Percentiles rank a stretch among this genome's conserved stretches.
Conservation (phyloP, 139 green algal genomes). For the Mesotaenium endlicherianum region DNA sequence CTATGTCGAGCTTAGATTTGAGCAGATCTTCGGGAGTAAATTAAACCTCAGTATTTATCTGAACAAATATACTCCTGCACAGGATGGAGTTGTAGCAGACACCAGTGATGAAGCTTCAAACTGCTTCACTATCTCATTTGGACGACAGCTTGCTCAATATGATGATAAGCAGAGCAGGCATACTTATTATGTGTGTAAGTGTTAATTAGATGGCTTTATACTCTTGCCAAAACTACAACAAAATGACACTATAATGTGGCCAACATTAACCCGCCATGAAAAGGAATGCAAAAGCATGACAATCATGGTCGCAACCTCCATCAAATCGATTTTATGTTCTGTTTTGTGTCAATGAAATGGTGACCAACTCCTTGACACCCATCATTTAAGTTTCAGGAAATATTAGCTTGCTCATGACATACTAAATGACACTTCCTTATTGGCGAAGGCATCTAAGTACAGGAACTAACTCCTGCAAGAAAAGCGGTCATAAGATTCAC, state of each 20-base stretch:
- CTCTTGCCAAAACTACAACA: neutral
- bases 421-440: neutral
- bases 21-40: too few species aligned
- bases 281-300: neutral
- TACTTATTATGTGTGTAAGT: too few species aligned
- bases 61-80: too few species aligned
- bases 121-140: too few species aligned
- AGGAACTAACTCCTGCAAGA: neutral
- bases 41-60: too few species aligned
- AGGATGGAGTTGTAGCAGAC: too few species aligned
- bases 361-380: neutral
- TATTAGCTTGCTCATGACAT: neutral
- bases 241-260: neutral
- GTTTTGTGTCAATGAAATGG: neutral
- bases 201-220: too few species aligned
- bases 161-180: too few species aligned
- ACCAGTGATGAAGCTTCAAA: too few species aligned
- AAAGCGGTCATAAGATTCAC: neutral
- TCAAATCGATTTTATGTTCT: neutral
- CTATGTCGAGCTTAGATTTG: too few species aligned
- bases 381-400: neutral
- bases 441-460: neutral
- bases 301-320: neutral
- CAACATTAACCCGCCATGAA: neutral
- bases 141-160: too few species aligned